A percentile compares a stretch with the other conserved stretches of the same genome.
Conservation (phyloP, 352 stramenopile genomes). For the Phytophthora foliorum region DNA sequence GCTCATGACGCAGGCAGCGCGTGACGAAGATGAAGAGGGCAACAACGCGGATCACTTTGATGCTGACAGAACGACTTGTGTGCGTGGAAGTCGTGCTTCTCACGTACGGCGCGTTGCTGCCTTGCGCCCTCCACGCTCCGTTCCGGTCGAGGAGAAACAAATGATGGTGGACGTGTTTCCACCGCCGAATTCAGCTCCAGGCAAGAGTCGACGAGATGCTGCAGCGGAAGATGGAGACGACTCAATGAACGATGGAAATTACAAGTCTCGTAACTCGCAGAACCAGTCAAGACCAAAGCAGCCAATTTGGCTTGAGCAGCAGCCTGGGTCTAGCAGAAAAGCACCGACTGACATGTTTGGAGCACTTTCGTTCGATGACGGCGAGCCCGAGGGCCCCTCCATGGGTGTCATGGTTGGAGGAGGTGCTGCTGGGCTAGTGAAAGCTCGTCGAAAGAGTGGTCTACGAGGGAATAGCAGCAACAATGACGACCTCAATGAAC, state of each 20-base stretch:
- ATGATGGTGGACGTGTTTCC: slow-evolving; percentile 72
- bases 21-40: slow-evolving; percentile 43
- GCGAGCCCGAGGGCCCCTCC: slow-evolving; percentile 34
- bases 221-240: slow-evolving; percentile 34
- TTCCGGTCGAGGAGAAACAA: slow-evolving; percentile 74
- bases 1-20: slow-evolving; percentile 42
- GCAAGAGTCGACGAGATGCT: slow-evolving; percentile 54
- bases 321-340: slow-evolving; percentile 32
- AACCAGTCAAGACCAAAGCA: slow-evolving; percentile 24
- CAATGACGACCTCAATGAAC: slow-evolving; percentile 36
- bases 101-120: slow-evolving; percentile 80
- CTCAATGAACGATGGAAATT: slow-evolving; percentile 49
- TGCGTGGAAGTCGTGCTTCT: slow-evolving; percentile 75
- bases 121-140: slow-evolving; percentile 67
- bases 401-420: slow-evolving; percentile 46
- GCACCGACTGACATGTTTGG: slow-evolving; percentile 19
- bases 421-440: slow-evolving; percentile 72
- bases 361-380: slow-evolving; percentile 34
- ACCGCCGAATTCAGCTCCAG: slow-evolving; percentile 73
- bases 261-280: slow-evolving; percentile 36
- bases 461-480: slow-evolving; percentile 59
- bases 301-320: slow-evolving; percentile 71
- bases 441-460: slow-evolving; percentile 71
- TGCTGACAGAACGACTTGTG: slow-evolving; percentile 59
- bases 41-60: slow-evolving; percentile 72